Base-by-base conservation (phyloP, 2,329 filamentous ascomycete genomes). In the Penicillium sp. region DNA sequence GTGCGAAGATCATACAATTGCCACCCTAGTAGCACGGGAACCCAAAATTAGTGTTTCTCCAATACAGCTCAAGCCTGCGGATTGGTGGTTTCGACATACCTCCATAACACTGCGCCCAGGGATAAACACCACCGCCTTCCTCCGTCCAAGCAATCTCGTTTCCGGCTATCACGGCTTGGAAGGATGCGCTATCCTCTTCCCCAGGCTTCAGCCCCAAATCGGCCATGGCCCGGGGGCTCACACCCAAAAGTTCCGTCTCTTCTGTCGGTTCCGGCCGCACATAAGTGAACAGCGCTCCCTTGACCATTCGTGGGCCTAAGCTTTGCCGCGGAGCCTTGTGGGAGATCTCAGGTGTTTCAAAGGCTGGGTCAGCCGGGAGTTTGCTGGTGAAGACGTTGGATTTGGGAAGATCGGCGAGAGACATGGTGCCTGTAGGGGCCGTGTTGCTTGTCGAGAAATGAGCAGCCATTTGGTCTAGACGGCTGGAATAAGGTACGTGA, bases 41-140 rank as follows among this genome's bases (percentile, higher is more conserved):
- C 18, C 18, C 18, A 18, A 18, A 18, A 18, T 18, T 18, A 18
- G 3, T 18, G 18, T 18, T 18, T 18, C 3, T 18, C 18, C 18
- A 18, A 18, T 18, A 18, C 18, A 18, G 18, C 18, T 18, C 18
- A 18, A 18, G 18, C 18, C 18, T 18, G 18, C 18, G 18, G 18
- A 18, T 18, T 18, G 1, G 18, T 18, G 18, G 2, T 3, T 18
- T 18, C 18, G 18, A 18, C 18, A 18, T 18, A 48, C 91, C 91
- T 48, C 93, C 93, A 67, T 98, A 98, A 72, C 93, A 97, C 71
- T 98, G 93, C 29, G 93, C 90, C 93, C 93, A 98, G 0, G 93
- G 91, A 66, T 98, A 98, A 38, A 93, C 83, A n/a, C 86, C 85
- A 18, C 86, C 85, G 49, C 82, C 73, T 25, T 82, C 78, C 49